Conservation (phyloP, 139 green algal species). For the Zygnema cylindricum region DNA sequence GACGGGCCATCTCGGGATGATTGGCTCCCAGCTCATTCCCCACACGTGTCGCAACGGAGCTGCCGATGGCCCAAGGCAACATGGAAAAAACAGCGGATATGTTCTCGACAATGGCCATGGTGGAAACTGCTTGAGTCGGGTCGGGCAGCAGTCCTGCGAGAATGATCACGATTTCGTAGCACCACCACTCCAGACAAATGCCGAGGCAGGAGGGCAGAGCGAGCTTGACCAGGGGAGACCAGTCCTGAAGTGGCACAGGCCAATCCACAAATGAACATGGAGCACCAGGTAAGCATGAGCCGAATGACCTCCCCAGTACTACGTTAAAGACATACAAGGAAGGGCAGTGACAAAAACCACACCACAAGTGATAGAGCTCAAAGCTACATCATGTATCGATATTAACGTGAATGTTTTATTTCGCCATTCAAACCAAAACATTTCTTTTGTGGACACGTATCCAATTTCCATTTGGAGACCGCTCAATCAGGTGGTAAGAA, state of each 20-base stretch:
- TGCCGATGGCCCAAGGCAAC: constrained; percentile 18
- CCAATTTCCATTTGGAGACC: too few relatives aligned
- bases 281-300: too few relatives aligned
- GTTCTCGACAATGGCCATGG: constrained; percentile 46
- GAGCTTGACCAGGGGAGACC: constrained; percentile 25
- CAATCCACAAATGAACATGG: background rate
- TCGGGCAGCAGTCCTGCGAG: constrained; percentile 53
- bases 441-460: too few relatives aligned
- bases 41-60: constrained; percentile 27
- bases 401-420: too few relatives aligned
- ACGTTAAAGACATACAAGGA: too few relatives aligned
- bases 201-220: constrained; percentile 20
- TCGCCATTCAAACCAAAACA: too few relatives aligned
- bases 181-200: constrained; percentile 57
- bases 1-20: constrained; percentile 4
- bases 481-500: too few relatives aligned
- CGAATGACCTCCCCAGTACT: too few relatives aligned
- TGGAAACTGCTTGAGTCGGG: constrained; percentile 26
- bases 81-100: constrained; percentile 34
- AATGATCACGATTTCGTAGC: constrained; percentile 53
- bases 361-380: too few relatives aligned
- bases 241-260: background rate
- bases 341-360: too few relatives aligned
- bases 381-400: too few relatives aligned
- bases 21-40: constrained; percentile 48